A percentile compares a stretch with the other conserved stretches of the same genome.
Evolutionary conservation across 495 filamentous ascomycete genomes (phyloP).

Genomic region (Neurospora discreta): DNA sequence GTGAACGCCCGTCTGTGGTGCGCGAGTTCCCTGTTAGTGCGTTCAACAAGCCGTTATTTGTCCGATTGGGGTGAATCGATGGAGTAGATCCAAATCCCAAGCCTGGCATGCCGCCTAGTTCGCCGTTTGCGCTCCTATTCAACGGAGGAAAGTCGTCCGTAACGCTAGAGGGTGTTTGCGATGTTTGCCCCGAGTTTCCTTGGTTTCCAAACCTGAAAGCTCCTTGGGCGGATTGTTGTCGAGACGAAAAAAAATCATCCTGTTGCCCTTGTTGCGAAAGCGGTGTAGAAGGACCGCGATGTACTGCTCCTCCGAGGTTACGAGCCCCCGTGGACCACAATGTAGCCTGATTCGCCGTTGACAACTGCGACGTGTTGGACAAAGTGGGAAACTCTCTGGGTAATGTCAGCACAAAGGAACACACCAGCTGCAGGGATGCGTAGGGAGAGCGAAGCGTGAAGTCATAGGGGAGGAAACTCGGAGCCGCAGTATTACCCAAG

Average conservation of each 20-base stretch:
- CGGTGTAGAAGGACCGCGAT: constrained; percentile 52
- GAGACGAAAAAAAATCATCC: constrained; percentile 49
- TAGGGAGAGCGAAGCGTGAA: background rate
- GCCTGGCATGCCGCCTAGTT: constrained; percentile 56
- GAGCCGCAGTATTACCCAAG: background rate
- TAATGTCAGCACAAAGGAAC: background rate
- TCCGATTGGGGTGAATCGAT: constrained; percentile 20
- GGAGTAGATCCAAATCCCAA: constrained; percentile 47
- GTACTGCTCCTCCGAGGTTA: constrained; percentile 43
- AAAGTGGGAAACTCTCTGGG: constrained; percentile 74
- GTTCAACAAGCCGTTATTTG: constrained; percentile 47
- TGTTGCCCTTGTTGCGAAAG: constrained; percentile 43
- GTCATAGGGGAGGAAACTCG: background rate
- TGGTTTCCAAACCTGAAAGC: constrained; percentile 47
- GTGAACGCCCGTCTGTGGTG: constrained; percentile 30
- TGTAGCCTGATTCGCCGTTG: constrained; percentile 30
- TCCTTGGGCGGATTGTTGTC: constrained; percentile 46
- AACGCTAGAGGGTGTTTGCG: constrained; percentile 54
- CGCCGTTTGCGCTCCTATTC: constrained; percentile 57
- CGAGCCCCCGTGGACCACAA: constrained; percentile 52
- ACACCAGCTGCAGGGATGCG: background rate
- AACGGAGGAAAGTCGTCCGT: constrained; percentile 81
- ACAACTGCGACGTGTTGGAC: constrained; percentile 55
- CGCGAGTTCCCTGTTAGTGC: constrained; percentile 42
- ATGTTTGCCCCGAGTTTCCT: constrained; percentile 41